Evolutionary conservation across 1,284 basidiomycete genomes (phyloP).

Genomic region (Papiliotrema flavescens): DNA sequence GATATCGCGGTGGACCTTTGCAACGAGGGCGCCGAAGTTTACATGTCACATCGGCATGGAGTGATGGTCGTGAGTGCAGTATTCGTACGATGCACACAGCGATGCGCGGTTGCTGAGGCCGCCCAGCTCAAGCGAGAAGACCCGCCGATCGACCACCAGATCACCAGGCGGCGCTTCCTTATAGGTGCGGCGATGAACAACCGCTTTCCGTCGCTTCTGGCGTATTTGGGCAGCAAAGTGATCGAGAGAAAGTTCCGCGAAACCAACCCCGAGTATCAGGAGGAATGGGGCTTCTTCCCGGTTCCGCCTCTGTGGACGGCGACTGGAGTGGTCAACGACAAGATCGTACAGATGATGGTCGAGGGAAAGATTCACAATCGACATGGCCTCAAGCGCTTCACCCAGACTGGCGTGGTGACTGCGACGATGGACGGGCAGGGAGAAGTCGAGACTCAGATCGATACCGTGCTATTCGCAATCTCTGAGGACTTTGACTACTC

Average conservation of each 20-base stretch:
- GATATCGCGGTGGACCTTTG: constrained; percentile 12
- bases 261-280: background rate
- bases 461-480: constrained; percentile 11
- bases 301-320: constrained; percentile 7
- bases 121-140: constrained; percentile 5
- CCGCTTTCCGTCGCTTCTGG: background rate
- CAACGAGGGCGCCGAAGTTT: constrained; percentile 4
- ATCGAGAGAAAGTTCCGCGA: background rate
- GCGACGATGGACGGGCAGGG: background rate
- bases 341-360: constrained; percentile 2
- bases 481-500: constrained; percentile 10
- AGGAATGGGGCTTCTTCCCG: constrained; percentile 9
- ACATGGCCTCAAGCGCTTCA: constrained; percentile 6
- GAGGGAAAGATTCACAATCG: constrained; percentile 6
- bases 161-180: constrained; percentile 2
- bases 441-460: constrained; percentile 1
- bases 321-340: constrained; percentile 6
- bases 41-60: constrained; percentile 15
- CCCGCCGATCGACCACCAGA: constrained; percentile 5
- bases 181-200: background rate
- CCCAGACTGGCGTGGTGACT: constrained; percentile 2
- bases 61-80: constrained; percentile 8
- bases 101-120: too few relatives aligned
- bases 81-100: too few relatives aligned
- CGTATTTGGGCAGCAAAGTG: background rate